Evolutionary conservation across 2,329 filamentous ascomycete species (phyloP).

Genomic region (Aspergillus vadensis): DNA sequence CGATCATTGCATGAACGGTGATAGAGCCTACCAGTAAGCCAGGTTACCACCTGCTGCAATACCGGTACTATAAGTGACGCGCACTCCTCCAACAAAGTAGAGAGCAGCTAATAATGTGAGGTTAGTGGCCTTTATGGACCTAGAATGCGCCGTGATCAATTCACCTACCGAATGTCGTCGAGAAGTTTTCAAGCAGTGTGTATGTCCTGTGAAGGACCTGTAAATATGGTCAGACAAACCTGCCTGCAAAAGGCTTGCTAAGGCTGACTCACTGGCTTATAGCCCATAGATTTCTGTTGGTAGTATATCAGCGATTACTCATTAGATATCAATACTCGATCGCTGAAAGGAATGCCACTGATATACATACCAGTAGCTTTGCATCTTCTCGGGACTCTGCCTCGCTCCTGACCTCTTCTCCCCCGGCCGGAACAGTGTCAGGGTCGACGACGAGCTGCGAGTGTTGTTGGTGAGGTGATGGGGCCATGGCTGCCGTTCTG

Average conservation of each 20-base stretch:
- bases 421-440: slow-evolving; percentile 23
- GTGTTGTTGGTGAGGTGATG: slow-evolving; percentile 19
- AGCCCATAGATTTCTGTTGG: slow-evolving; percentile 53
- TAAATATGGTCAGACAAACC: slow-evolving; percentile 17
- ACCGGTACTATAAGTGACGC: slow-evolving; percentile 64
- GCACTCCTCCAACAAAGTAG: slow-evolving; percentile 63
- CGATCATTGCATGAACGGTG: neutral
- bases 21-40: slow-evolving; percentile 56
- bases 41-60: slow-evolving; percentile 63
- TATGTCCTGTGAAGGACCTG: slow-evolving; percentile 61
- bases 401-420: slow-evolving; percentile 30
- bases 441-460: slow-evolving; percentile 27
- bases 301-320: slow-evolving; percentile 22
- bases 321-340: neutral
- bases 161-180: slow-evolving; percentile 58
- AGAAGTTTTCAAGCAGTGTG: slow-evolving; percentile 60
- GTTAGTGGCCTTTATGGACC: slow-evolving; percentile 41
- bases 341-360: neutral
- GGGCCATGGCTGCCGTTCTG: slow-evolving; percentile 18
- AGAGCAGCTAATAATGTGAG: slow-evolving; percentile 52
- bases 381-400: slow-evolving; percentile 38
- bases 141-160: slow-evolving; percentile 6
- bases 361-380: slow-evolving; percentile 37
- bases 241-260: neutral
- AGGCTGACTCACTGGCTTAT: slow-evolving; percentile 52